phyloP scores from a whole-genome alignment of 1,284 basidiomycete species.

The Ceratobasidium sp. region DNA sequence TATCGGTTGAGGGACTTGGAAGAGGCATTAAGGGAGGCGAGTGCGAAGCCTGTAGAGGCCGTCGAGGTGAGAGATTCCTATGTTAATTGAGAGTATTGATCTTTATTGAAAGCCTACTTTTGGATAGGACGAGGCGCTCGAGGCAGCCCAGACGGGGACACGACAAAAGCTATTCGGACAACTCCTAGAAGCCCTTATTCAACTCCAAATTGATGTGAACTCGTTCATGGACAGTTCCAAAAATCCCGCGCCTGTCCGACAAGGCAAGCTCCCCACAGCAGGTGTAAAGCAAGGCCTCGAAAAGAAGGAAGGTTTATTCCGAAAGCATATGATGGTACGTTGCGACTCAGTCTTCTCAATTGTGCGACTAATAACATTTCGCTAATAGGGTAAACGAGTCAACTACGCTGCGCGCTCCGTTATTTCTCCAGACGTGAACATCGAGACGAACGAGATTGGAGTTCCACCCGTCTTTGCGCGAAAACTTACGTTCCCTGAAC shows the following conservation, averaged over 20 bases:
- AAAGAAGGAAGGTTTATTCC: conserved; percentile 99
- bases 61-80: conserved; percentile 18
- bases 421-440: conserved; percentile 99
- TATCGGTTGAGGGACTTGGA: conserved; percentile 87
- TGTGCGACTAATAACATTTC: not conserved
- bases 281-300: conserved; percentile 98
- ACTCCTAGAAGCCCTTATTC: conserved; percentile 86
- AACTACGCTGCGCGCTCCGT: conserved; percentile 99
- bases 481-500: conserved; percentile 98
- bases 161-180: conserved; percentile 74
- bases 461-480: conserved; percentile 98
- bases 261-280: conserved; percentile 92
- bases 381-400: conserved; percentile 92
- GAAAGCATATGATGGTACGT: conserved; percentile 98
- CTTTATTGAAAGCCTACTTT: conserved; percentile 20
- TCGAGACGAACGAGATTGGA: conserved; percentile 99
- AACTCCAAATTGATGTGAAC: conserved; percentile 96
- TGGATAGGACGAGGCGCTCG: conserved; percentile 62
- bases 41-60: conserved; percentile 64
- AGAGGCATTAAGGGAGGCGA: conserved; percentile 72
- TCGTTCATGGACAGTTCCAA: conserved; percentile 98
- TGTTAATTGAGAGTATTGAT: not conserved
- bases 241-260: conserved; percentile 87
- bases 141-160: conserved; percentile 58
- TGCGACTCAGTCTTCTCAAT: not conserved